phyloP scores from a whole-genome alignment of 2,329 filamentous ascomycete genomes.

The Parastagonospora avenae region DNA sequence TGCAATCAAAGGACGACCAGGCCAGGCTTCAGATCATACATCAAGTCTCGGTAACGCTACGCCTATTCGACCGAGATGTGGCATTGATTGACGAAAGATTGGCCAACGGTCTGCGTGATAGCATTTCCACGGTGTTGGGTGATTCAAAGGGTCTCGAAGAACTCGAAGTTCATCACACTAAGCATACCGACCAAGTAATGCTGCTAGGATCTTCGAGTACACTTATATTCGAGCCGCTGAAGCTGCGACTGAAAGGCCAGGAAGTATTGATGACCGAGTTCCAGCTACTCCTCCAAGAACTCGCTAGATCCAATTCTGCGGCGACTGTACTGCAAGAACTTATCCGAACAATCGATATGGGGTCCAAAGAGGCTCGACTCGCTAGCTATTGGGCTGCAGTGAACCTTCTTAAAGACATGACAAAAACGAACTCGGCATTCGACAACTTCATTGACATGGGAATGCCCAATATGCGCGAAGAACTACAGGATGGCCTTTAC shows the following conservation, averaged over 20 bases:
- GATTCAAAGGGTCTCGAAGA: slow-evolving; percentile 34
- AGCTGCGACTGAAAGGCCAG: slow-evolving; percentile 67
- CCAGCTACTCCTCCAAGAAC: slow-evolving; percentile 62
- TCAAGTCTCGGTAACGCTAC: slow-evolving; percentile 76
- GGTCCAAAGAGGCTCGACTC: slow-evolving; percentile 63
- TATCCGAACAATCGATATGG: slow-evolving; percentile 65
- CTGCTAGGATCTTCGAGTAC: slow-evolving; percentile 23
- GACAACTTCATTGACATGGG: slow-evolving; percentile 70
- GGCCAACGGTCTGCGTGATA: slow-evolving; percentile 73
- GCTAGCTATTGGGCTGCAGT: slow-evolving; percentile 82
- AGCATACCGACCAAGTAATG: slow-evolving; percentile 18
- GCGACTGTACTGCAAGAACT: slow-evolving; percentile 66
- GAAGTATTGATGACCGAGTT: slow-evolving; percentile 67
- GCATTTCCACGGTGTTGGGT: slow-evolving; percentile 61
- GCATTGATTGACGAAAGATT: slow-evolving; percentile 71
- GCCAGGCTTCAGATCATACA: slow-evolving; percentile 73
- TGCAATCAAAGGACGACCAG: slow-evolving; percentile 84
- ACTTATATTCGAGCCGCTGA: slow-evolving; percentile 61
- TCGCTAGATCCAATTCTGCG: slow-evolving; percentile 52
- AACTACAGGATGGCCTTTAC: slow-evolving; percentile 67
- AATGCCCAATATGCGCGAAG: slow-evolving; percentile 29
- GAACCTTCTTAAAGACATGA: slow-evolving; percentile 67
- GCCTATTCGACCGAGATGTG: slow-evolving; percentile 66
- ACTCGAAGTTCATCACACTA: slow-evolving; percentile 13
- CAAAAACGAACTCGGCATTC: slow-evolving; percentile 59